Evolutionary conservation across 2,329 filamentous ascomycete genomes (phyloP).

Genomic region (Diaporthe sp.): DNA sequence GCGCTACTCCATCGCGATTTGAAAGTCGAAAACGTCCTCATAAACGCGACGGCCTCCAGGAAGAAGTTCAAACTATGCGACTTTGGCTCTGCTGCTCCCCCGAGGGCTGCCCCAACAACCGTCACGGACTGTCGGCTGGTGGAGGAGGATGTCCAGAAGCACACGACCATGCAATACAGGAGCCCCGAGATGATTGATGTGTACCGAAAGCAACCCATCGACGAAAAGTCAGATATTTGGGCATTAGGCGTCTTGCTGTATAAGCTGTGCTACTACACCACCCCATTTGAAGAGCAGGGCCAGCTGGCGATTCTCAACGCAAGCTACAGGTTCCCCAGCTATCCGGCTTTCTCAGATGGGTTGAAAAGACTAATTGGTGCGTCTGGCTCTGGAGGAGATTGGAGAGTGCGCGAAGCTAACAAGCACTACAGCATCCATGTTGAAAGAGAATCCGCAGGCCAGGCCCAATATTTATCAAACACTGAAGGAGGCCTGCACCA

Average conservation of each 20-base stretch:
- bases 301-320: constrained; percentile 98
- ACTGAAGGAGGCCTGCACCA: constrained; percentile 84
- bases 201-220: constrained; percentile 94
- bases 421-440: constrained; percentile 78
- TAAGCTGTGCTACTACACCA: constrained; percentile 99
- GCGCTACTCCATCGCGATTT: constrained; percentile 92
- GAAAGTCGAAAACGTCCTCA: constrained; percentile 98
- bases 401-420: constrained; percentile 14
- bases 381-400: constrained; percentile 44
- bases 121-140: constrained; percentile 91
- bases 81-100: constrained; percentile 91
- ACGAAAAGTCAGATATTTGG: constrained; percentile 99
- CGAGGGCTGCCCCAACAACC: constrained; percentile 85
- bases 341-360: constrained; percentile 90
- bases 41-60: constrained; percentile 75
- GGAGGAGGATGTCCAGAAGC: constrained; percentile 96
- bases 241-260: constrained; percentile 94
- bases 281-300: constrained; percentile 96
- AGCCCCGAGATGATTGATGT: constrained; percentile 99
- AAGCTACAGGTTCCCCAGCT: constrained; percentile 89
- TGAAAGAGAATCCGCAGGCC: constrained; percentile 81
- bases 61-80: constrained; percentile 96
- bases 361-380: constrained; percentile 91
- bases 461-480: constrained; percentile 97
- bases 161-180: constrained; percentile 96